Conservation (phyloP, 2,329 filamentous ascomycete genomes). For the Coniochaeta prunicola region DNA sequence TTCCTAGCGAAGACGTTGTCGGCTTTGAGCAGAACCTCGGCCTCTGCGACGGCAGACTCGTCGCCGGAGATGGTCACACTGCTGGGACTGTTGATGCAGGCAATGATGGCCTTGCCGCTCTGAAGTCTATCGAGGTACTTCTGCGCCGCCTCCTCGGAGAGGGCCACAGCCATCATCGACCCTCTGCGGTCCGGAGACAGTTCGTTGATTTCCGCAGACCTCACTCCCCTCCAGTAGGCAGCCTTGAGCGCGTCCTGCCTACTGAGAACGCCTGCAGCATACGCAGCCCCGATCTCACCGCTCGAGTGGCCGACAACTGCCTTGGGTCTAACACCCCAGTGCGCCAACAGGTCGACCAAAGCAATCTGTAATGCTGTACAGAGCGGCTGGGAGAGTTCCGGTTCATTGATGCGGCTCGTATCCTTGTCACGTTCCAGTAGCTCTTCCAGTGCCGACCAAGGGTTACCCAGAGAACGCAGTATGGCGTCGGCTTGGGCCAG, state of each 20-base stretch:
- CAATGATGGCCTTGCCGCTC: slow-evolving; percentile 11
- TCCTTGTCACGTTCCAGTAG: slow-evolving; percentile 10
- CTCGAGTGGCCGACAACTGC: neutral
- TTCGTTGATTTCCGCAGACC: too few relatives aligned
- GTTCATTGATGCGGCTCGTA: slow-evolving; percentile 14
- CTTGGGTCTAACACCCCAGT: slow-evolving; percentile 15
- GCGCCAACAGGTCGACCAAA: slow-evolving; percentile 26
- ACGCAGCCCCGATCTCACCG: slow-evolving; percentile 29
- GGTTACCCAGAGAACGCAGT: slow-evolving; percentile 10
- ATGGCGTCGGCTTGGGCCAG: slow-evolving; percentile 9
- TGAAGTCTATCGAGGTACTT: neutral
- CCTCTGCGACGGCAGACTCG: slow-evolving; percentile 12
- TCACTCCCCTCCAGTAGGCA: too few relatives aligned
- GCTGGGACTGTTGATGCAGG: slow-evolving; percentile 20
- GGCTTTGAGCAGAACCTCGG: slow-evolving; percentile 8
- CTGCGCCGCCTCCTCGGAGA: neutral
- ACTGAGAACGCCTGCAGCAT: slow-evolving; percentile 22
- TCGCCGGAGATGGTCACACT: slow-evolving; percentile 22
- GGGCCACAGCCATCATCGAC: slow-evolving; percentile 14
- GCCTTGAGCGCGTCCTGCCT: neutral
- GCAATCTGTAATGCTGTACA: slow-evolving; percentile 34
- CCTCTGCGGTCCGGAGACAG: slow-evolving; percentile 6
- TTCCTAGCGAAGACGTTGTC: slow-evolving; percentile 16
- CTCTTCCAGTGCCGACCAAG: slow-evolving; percentile 16
- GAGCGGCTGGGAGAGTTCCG: slow-evolving; percentile 23